Base-by-base conservation (phyloP, 2,329 filamentous ascomycete species). In the Aspergillus caelatus region DNA sequence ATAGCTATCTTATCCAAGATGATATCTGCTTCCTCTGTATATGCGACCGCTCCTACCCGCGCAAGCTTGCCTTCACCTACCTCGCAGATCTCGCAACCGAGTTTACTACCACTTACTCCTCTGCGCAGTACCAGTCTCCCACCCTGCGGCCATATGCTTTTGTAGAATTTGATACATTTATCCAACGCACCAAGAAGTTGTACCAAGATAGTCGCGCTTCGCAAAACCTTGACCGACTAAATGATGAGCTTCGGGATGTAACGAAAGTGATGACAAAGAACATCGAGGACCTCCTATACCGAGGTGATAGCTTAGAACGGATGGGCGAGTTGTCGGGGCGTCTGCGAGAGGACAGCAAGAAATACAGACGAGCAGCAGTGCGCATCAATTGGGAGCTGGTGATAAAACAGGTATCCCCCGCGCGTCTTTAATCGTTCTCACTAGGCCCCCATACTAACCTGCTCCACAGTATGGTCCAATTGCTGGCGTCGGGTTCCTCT, bases 241-340 rank as follows among this genome's bases (percentile, higher is more conserved):
- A 99, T 76, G 93, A 97, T 75, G 96, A 99, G 85, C 87, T 99
- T 69, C 91, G 94, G 78, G 95, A 98, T 80, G 96, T 99, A 61
- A 98, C 95, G 1, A 94, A 97, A 82, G 94, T 99, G 75, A 99
- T 99, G 96, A 98, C 94, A 61, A 98, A 98, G 87, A 99, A 99
- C 79, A 98, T 99, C 71, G 95, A 99, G 84, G 95, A 99, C 78
- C 82, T 99, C 75, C 83, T 99, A 59, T 99, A 99, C 78, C 85
- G 96, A 66, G 95, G 95, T 32, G 95, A 99, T 77, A 95, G 90
- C 73, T 81, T 99, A 70, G 95, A 99, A 81, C 88, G 93, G 73
- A 99, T 99, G 95, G 94, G 95, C 65, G 94, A 98, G 82, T 91
- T 97, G 75, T 96, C 91, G 72, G 91, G 88, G 62, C 84, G 94